Evolutionary conservation across 495 filamentous ascomycete species (phyloP).

Genomic region (Achaetomiella virescens): DNA sequence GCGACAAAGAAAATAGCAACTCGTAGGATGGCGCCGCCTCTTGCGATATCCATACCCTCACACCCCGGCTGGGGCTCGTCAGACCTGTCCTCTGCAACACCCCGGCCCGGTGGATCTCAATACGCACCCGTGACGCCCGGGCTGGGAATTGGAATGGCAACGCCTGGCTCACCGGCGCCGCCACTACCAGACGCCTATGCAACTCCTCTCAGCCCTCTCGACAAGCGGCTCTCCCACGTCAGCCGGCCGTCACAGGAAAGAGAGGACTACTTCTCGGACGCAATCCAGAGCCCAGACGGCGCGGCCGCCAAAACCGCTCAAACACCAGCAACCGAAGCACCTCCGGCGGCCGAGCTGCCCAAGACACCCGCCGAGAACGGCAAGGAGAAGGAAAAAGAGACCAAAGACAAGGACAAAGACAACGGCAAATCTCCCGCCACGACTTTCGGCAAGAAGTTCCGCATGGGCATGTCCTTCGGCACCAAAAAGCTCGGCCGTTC

Average conservation of each 20-base stretch:
- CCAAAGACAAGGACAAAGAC: conserved; percentile 57
- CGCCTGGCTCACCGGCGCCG: conserved; percentile 45
- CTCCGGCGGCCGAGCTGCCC: conserved; percentile 27
- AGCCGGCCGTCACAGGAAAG: conserved; percentile 36
- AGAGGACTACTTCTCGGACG: conserved; percentile 43
- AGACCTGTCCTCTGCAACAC: conserved; percentile 48
- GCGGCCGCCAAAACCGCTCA: conserved; percentile 24
- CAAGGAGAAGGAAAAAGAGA: conserved; percentile 36
- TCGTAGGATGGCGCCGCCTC: conserved; percentile 51
- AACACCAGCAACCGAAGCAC: conserved; percentile 24
- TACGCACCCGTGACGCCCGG: conserved; percentile 62
- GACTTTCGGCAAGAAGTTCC: conserved; percentile 80
- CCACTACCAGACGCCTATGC: conserved; percentile 37
- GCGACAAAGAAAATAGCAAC: conserved; percentile 50
- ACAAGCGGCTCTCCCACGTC: conserved; percentile 29
- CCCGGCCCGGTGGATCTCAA: conserved; percentile 55
- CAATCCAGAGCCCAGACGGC: conserved; percentile 36
- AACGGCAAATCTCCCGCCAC: conserved; percentile 60
- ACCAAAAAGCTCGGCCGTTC: conserved; percentile 73
- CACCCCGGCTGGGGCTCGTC: conserved; percentile 43
- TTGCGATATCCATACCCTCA: conserved; percentile 64
- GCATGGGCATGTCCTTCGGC: conserved; percentile 73
- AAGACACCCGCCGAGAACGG: conserved; percentile 18
- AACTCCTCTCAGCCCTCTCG: conserved; percentile 35
- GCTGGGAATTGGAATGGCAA: conserved; percentile 71